Base-by-base conservation (phyloP, 768 basidiomycete genomes). In the Multifurca ochricompacta region DNA sequence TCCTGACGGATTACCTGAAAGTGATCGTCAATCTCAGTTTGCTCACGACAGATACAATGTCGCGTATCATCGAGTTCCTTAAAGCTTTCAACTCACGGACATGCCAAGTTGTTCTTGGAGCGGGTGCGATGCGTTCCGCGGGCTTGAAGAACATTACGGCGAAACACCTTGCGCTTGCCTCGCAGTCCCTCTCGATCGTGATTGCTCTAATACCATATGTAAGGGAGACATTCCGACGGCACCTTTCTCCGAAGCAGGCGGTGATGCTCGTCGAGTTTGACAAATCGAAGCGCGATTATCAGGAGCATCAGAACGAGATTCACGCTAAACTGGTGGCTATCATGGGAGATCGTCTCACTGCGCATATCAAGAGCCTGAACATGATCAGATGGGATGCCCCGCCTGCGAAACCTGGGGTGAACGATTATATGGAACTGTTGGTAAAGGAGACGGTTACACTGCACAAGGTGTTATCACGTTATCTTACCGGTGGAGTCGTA, bases 281-380 rank as follows among this genome's bases (percentile, higher is more conserved):
- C 73, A 97, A 95, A 73, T 79, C 98, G 54, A 98, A 95, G 72
- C 79, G 95, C 86, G 96, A 98, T 69, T 98, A 88, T 65, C 95
- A 98, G 77, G 96, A 98, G 69, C 96, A 99, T 70, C 96, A 99
- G 70, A 90, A 95, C 65, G 96, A 98, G 74, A 98, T 99, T 50
- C 95, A 98, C 68, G 81, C 91, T 48, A 99, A 99, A 73, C 76
- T 99, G 51, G 86, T 99, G 56, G 89, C 91, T 39, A 99, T 98
- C 71, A 99, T 99, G 96, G 87, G 92, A 35, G 95, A 98, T 70
- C 80, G 95, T 53, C 73, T 98, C 41, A 80, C 75, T 62, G 83
- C 86, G 1, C 95, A 98, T 67, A 85, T 91, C 66, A 84, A 81
- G 63, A 76, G 86, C 23, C 75, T 98, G 49, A 83, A 88, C 73